A percentile compares a stretch with the other conserved stretches of the same genome.
These are phyloP conservation scores for Neurospora sp. DNA, from an alignment of 495 filamentous ascomycete species.

Conservation along the genomic window DNA sequence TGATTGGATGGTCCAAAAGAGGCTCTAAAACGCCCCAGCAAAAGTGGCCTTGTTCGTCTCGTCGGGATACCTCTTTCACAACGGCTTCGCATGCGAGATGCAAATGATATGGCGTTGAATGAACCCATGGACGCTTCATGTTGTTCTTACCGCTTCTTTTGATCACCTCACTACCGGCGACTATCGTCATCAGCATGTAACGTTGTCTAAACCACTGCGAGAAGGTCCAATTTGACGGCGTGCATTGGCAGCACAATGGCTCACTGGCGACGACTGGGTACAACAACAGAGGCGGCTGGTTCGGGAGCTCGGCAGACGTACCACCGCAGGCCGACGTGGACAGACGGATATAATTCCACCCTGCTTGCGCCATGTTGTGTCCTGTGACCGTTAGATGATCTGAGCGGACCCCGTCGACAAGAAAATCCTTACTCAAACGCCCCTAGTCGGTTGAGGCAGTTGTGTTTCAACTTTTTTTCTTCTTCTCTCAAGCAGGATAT, in stretches of 20 bases:
- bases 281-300: neutral
- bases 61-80: no score
- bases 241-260: neutral
- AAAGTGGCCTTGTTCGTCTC: no score
- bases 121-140: neutral
- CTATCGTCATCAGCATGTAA: neutral
- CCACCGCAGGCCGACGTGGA: neutral
- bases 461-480: neutral
- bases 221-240: neutral
- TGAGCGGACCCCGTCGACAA: neutral
- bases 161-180: neutral
- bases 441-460: neutral
- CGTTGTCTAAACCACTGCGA: neutral
- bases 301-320: neutral
- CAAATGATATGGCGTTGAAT: neutral
- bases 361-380: neutral
- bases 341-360: neutral
- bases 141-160: neutral
- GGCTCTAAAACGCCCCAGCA: neutral
- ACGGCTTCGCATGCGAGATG: neutral
- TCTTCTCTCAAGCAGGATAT: neutral
- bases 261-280: neutral
- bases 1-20: neutral
- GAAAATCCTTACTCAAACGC: neutral
- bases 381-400: neutral